These are phyloP conservation scores for Trifolium repens DNA, from an alignment of 306 rosid genomes.

Conservation along the genomic window DNA sequence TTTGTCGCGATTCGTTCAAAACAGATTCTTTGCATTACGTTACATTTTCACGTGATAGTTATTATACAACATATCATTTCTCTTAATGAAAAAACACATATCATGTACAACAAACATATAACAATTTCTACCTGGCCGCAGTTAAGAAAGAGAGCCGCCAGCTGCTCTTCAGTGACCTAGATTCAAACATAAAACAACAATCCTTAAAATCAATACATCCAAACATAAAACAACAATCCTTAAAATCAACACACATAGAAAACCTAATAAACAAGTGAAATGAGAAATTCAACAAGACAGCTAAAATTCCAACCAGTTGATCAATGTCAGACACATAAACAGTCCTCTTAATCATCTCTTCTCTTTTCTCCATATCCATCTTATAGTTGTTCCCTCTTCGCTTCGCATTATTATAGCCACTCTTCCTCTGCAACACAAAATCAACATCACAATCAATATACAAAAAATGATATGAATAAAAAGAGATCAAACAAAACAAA, in stretches of 20 bases:
- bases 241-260: constrained; percentile 20
- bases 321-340: constrained; percentile 99
- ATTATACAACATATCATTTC: not conserved
- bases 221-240: constrained; percentile 28
- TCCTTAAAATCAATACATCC: constrained; percentile 14
- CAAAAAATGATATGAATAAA: constrained; percentile 7
- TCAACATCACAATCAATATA: not conserved
- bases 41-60: not conserved
- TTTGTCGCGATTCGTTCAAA: not conserved
- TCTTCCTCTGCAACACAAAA: constrained; percentile 64
- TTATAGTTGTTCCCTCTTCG: constrained; percentile 68
- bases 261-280: constrained; percentile 22
- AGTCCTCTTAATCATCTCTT: constrained; percentile 91
- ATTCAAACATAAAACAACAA: constrained; percentile 25
- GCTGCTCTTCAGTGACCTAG: constrained; percentile 98
- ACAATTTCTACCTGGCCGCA: constrained; percentile 81
- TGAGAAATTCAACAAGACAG: constrained; percentile 29
- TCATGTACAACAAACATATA: constrained; percentile 12
- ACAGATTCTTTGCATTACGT: not conserved
- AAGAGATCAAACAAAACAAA: constrained; percentile 12
- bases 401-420: constrained; percentile 80
- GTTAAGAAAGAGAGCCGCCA: constrained; percentile 88
- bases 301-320: constrained; percentile 66
- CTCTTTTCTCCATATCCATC: constrained; percentile 73
- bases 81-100: not conserved